A percentile compares a stretch with the other conserved stretches of the same genome.
phyloP scores from a whole-genome alignment of 2,329 filamentous ascomycete species.

The Orbilia oligospora region DNA sequence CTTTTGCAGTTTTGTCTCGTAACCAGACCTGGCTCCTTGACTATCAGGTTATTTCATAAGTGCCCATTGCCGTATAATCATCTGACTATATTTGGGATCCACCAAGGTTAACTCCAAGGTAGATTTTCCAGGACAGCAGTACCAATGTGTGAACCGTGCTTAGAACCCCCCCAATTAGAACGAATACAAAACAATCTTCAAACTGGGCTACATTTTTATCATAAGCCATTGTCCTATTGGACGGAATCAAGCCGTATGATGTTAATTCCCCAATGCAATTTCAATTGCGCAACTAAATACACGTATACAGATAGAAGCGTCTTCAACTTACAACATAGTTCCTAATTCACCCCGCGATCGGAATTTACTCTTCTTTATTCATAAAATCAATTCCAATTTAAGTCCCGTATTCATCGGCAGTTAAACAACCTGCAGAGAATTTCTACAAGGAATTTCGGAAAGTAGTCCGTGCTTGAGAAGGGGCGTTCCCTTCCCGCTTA shows the following conservation, averaged over 20 bases:
- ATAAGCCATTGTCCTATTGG: background rate
- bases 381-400: background rate
- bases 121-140: background rate
- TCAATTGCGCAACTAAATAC: background rate
- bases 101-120: background rate
- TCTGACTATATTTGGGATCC: constrained; percentile 5
- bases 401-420: constrained; percentile 20
- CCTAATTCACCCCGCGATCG: constrained; percentile 1
- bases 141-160: background rate
- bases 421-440: constrained; percentile 3
- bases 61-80: constrained; percentile 1
- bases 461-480: constrained; percentile 21
- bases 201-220: background rate
- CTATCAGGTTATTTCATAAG: constrained; percentile 1
- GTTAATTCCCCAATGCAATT: background rate
- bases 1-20: too few species aligned
- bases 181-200: background rate
- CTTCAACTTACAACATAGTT: background rate
- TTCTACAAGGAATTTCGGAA: constrained; percentile 18
- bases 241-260: background rate
- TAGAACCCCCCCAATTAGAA: background rate
- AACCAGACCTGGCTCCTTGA: background rate
- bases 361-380: background rate
- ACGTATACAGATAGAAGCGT: background rate
- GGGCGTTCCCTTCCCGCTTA: constrained; percentile 18